Percentiles rank a stretch among this genome's conserved stretches.
These are phyloP conservation scores for Aspergillus chevalieri DNA, from an alignment of 2,329 filamentous ascomycete species.

Conservation along the genomic window DNA sequence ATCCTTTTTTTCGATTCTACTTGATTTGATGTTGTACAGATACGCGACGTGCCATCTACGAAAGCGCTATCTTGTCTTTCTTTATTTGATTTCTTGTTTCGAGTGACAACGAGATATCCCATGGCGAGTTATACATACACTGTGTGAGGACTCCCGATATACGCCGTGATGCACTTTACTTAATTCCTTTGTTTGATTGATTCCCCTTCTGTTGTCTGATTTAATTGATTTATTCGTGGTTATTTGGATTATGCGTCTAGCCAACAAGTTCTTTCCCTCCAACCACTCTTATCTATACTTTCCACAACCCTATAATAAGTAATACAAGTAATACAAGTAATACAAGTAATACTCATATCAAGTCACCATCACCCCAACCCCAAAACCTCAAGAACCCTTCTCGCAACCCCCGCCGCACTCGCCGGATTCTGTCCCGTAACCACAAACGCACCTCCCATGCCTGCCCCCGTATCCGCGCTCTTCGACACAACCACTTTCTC, in stretches of 20 bases:
- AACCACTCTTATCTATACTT: no score
- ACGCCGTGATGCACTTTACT: conserved; percentile 10
- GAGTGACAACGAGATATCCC: not conserved
- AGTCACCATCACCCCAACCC: conserved; percentile 9
- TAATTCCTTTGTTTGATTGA: conserved; percentile 19
- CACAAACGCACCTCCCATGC: conserved; percentile 33
- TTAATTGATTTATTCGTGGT: conserved; percentile 1
- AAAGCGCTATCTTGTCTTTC: not conserved
- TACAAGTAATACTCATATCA: not conserved
- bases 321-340: not conserved
- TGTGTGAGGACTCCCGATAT: conserved; percentile 6
- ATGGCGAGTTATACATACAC: not conserved
- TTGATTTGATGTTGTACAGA: not conserved
- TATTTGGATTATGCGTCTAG: no score
- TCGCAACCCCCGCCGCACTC: conserved; percentile 38
- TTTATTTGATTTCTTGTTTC: not conserved
- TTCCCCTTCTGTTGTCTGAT: conserved; percentile 26
- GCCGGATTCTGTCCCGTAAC: conserved; percentile 48
- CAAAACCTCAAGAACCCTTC: conserved; percentile 37
- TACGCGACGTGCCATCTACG: not conserved
- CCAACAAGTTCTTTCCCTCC: no score
- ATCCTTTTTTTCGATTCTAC: conserved; percentile 6
- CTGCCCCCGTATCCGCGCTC: conserved; percentile 7
- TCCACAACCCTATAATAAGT: no score
- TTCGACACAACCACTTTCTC: conserved; percentile 38